Conservation (phyloP, 1,284 basidiomycete genomes). For the Xerocomus nothofagi region DNA sequence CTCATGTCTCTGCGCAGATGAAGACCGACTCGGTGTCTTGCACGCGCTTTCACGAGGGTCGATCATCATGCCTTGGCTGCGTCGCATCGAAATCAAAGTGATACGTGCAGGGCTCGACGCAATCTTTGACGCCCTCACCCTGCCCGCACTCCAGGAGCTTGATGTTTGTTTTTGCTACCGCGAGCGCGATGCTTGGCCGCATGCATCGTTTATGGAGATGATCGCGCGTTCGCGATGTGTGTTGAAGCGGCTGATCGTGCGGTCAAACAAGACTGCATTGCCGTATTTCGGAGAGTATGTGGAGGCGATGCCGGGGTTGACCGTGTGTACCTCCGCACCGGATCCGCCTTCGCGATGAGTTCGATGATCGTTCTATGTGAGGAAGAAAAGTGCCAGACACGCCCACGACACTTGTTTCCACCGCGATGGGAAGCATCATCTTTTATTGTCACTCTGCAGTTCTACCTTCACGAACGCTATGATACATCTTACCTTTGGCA, state of each 20-base stretch:
- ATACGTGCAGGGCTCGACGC: conserved; percentile 26
- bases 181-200: conserved; percentile 31
- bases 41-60: conserved; percentile 12
- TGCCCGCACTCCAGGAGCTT: conserved; percentile 35
- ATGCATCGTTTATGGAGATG: conserved; percentile 26
- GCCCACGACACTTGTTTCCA: background rate
- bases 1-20: conserved; percentile 29
- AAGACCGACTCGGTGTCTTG: conserved; percentile 11
- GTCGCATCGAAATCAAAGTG: conserved; percentile 32
- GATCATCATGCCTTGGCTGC: conserved; percentile 20
- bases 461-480: background rate
- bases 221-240: conserved; percentile 26
- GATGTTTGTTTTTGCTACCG: conserved; percentile 35
- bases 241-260: conserved; percentile 25
- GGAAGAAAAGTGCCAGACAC: background rate
- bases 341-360: background rate
- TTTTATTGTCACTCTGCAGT: background rate
- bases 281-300: conserved; percentile 27
- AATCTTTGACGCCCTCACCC: conserved; percentile 19
- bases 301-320: conserved; percentile 24
- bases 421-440: no score
- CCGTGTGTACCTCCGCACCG: conserved; percentile 16
- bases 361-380: background rate
- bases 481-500: background rate
- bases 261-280: conserved; percentile 24